Base-by-base conservation (phyloP, 768 basidiomycete species). In the Psilocybe azurescens region DNA sequence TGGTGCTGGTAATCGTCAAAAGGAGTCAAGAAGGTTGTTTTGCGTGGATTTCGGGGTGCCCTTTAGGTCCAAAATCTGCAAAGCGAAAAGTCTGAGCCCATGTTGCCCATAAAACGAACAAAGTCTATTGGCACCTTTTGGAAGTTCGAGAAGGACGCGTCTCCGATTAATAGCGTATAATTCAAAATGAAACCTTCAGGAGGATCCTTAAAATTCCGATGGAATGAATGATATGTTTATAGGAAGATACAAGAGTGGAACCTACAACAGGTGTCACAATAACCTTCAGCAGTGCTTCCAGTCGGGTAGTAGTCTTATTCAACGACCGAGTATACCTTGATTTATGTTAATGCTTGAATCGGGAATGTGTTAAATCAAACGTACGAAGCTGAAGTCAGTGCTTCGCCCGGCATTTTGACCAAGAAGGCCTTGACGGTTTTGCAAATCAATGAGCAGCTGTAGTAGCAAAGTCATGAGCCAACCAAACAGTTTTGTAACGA, bases 61-160 rank as follows among this genome's bases (percentile, higher is more conserved):
- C 74, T 97, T 97, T 53, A 98, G 82, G 74, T 98, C 96, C 14
- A 98, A 83, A 57, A 98, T 93, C 95, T 97, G 62, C 4, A 51
- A 39, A 10, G 36, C 36, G n/a, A 38, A 24, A 41, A 28, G 29
- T 30, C 52, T 30, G 4, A 33, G 14, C 32, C 20, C 1, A 49
- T 11, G 18, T 44, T 20, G 24, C 41, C 20, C 33, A 39, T 33
- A 30, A 55, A 36, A 29, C 13, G 32, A 18, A 52, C 39, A 33
- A 14, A 2, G 20, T 44, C n/a, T 18, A 10, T 48, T 3, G 16
- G 41, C 36, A 91, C 95, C 87, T 99, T 99, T 80, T 99, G 97
- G 80, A 99, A 99, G 76, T 99, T 99, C 32, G 90, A 91, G 75
- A 96, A 96, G 2, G 95, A 96, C 5, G 91, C 89, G 75, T 98